Percentiles rank a stretch among this genome's conserved stretches.
Evolutionary conservation across 768 basidiomycete species (phyloP).

Genomic region (Lactarius hengduanensis): DNA sequence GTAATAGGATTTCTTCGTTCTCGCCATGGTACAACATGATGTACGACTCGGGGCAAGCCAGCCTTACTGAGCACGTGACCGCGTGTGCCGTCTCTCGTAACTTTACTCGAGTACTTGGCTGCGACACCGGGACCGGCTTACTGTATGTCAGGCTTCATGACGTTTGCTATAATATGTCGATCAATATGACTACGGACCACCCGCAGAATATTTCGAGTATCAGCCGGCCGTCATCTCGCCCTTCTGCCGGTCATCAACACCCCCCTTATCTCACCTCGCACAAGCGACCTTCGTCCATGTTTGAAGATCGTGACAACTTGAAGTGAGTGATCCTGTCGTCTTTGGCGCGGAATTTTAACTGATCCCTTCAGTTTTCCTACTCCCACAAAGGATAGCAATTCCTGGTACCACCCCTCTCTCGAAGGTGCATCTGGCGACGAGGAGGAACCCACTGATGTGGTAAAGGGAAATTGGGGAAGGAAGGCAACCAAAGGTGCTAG

Average conservation of each 20-base stretch:
- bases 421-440: slow-evolving; percentile 66
- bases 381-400: slow-evolving; percentile 62
- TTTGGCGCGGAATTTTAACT: not conserved
- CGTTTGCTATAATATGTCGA: slow-evolving; percentile 14
- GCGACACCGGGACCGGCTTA: not conserved
- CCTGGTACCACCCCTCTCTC: slow-evolving; percentile 84
- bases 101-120: not conserved
- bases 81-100: not conserved
- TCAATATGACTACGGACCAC: slow-evolving; percentile 30
- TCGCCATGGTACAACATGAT: slow-evolving; percentile 32
- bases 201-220: slow-evolving; percentile 25
- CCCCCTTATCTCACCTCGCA: slow-evolving; percentile 19
- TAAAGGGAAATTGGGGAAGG: slow-evolving; percentile 80
- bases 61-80: not conserved
- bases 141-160: not conserved
- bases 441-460: slow-evolving; percentile 44
- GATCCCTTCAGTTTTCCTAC: slow-evolving; percentile 17
- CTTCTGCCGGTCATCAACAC: slow-evolving; percentile 26
- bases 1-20: slow-evolving; percentile 50
- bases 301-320: slow-evolving; percentile 21
- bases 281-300: slow-evolving; percentile 25
- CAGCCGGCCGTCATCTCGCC: slow-evolving; percentile 29
- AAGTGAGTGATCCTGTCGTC: slow-evolving; percentile 1
- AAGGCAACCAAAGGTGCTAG: slow-evolving; percentile 73
- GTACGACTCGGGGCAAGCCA: not conserved